A percentile compares a stretch with the other conserved stretches of the same genome.
Evolutionary conservation across 2,329 filamentous ascomycete genomes (phyloP).

Genomic region (Xylariaceae sp.): DNA sequence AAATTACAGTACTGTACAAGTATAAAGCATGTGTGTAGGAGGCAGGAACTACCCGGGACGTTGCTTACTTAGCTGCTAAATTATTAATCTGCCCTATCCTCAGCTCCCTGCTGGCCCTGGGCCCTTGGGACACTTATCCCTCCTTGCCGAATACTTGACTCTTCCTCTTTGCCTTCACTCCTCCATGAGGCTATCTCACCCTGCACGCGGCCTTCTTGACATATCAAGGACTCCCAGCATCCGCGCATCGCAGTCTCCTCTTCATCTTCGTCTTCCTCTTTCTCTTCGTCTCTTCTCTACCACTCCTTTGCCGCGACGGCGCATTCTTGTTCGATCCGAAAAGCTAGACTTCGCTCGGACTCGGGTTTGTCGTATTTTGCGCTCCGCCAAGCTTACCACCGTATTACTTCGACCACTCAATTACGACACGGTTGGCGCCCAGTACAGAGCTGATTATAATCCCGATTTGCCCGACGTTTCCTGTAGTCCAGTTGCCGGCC

Average conservation of each 20-base stretch:
- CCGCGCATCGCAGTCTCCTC: background rate
- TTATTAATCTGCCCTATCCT: background rate
- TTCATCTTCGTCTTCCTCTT: background rate
- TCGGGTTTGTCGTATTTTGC: constrained; percentile 8
- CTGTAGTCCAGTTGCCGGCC: background rate
- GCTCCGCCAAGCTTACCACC: constrained; percentile 1
- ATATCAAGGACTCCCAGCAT: background rate
- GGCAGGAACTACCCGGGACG: background rate
- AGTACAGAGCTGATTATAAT: background rate
- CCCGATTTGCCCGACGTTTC: background rate
- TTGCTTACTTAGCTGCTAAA: constrained; percentile 1
- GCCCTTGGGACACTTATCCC: too few species aligned
- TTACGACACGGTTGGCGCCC: background rate
- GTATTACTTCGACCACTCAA: constrained; percentile 4
- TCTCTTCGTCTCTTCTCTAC: background rate
- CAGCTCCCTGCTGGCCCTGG: background rate
- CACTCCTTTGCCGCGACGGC: constrained; percentile 4
- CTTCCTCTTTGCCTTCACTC: background rate
- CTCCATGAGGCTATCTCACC: constrained; percentile 14
- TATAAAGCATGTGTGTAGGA: background rate
- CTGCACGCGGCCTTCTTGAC: background rate
- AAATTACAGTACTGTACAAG: background rate
- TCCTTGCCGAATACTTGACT: background rate
- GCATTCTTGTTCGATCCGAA: constrained; percentile 2
- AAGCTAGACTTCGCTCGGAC: constrained; percentile 9